A percentile compares a stretch with the other conserved stretches of the same genome.
phyloP scores from a whole-genome alignment of 164 flowering plant genomes.

The Brasenia schreberi region DNA sequence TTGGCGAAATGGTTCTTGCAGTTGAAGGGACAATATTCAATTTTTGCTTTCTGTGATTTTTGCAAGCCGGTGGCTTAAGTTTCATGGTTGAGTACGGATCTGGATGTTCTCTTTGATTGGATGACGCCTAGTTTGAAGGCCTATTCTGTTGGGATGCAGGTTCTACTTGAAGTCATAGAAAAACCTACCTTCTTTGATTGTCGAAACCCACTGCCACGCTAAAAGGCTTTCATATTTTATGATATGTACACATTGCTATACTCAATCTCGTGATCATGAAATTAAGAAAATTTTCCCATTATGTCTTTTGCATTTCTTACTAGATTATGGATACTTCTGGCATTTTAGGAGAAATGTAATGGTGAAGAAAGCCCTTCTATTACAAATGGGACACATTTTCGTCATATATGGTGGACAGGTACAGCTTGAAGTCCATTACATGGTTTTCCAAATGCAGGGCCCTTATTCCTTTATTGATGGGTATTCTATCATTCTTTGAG shows the following conservation, averaged over 20 bases:
- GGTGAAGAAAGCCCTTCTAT: not conserved
- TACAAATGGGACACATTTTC: no score
- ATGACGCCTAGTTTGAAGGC: conserved; percentile 7
- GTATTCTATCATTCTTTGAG: no score
- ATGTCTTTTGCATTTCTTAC: not conserved
- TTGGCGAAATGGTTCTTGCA: not conserved
- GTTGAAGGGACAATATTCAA: not conserved
- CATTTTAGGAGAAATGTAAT: not conserved
- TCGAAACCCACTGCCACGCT: not conserved
- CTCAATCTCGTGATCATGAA: not conserved
- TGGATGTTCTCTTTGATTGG: conserved; percentile 16
- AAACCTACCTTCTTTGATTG: not conserved
- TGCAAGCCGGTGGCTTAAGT: conserved; percentile 3
- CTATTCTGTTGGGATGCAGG: conserved; percentile 6
- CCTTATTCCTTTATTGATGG: no score
- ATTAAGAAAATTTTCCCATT: not conserved
- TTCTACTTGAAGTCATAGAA: conserved; percentile 12
- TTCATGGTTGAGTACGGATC: conserved; percentile 1
- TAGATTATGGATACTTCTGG: not conserved
- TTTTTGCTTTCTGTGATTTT: conserved; percentile 3
- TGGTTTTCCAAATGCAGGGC: no score
- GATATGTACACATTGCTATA: not conserved
- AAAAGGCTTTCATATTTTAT: not conserved
- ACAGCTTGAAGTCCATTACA: no score
- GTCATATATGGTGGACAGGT: no score